phyloP scores from a whole-genome alignment of 306 rosid genomes.

The Cajanus cajan region DNA sequence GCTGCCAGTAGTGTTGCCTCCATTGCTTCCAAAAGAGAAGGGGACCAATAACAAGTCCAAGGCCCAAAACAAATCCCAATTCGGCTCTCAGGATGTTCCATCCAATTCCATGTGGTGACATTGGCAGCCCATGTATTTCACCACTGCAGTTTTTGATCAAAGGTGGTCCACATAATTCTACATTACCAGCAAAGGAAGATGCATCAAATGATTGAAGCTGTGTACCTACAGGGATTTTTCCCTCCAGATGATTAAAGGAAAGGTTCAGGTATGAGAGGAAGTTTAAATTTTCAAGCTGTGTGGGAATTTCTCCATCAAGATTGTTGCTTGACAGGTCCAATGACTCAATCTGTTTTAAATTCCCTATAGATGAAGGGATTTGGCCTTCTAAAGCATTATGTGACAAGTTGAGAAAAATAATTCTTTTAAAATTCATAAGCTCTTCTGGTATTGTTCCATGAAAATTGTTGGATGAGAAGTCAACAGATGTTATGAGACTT shows the following conservation, averaged over 20 bases:
- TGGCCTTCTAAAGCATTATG: conserved; percentile 32
- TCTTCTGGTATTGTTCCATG: conserved; percentile 42
- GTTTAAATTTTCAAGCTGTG: background rate
- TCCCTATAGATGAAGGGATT: conserved; percentile 27
- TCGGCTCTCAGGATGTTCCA: background rate
- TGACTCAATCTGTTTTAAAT: conserved; percentile 30
- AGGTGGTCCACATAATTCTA: conserved; percentile 36
- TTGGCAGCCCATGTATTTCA: background rate
- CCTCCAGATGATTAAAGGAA: conserved; percentile 35
- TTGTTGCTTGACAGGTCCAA: conserved; percentile 41
- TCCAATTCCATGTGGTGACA: background rate
- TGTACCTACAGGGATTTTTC: conserved; percentile 24
- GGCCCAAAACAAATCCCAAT: background rate
- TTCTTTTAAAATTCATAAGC: conserved; percentile 15
- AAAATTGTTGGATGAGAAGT: conserved; percentile 39
- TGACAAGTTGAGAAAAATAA: conserved; percentile 33
- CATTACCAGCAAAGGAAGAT: conserved; percentile 16
- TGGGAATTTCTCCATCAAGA: conserved; percentile 30
- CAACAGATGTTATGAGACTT: conserved; percentile 7
- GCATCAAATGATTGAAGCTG: conserved; percentile 30
- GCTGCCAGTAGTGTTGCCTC: background rate
- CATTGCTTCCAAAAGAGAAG: background rate
- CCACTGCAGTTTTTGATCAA: background rate
- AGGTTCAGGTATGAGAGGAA: conserved; percentile 35
- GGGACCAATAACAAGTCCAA: background rate